Percentiles rank a stretch among this genome's conserved stretches.
phyloP scores from a whole-genome alignment of 2,329 filamentous ascomycete genomes.

The Eutypella sp. region DNA sequence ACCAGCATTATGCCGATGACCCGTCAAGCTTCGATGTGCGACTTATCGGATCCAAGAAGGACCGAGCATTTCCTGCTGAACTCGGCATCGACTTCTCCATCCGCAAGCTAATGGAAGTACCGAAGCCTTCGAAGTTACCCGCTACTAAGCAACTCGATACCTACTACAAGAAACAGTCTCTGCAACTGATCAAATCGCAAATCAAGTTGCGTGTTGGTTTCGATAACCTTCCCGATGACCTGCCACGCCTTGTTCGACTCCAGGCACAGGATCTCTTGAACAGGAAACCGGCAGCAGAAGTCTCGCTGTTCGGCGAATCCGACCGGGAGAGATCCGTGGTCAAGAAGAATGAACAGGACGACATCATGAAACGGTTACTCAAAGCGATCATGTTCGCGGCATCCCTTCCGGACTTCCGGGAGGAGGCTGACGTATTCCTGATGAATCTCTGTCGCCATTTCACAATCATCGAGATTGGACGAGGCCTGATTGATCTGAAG shows the following conservation, averaged over 20 bases:
- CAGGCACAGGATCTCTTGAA: slow-evolving; percentile 81
- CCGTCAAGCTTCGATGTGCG: slow-evolving; percentile 81
- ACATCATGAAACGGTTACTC: slow-evolving; percentile 75
- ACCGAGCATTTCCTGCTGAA: slow-evolving; percentile 80
- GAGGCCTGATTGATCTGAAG: slow-evolving; percentile 75
- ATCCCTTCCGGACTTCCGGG: slow-evolving; percentile 74
- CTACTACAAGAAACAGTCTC: slow-evolving; percentile 90
- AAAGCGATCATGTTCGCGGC: slow-evolving; percentile 85
- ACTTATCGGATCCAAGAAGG: slow-evolving; percentile 82
- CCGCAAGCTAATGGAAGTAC: slow-evolving; percentile 76
- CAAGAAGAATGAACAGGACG: slow-evolving; percentile 83
- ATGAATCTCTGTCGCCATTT: slow-evolving; percentile 84
- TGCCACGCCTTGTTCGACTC: slow-evolving; percentile 76
- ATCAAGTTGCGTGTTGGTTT: slow-evolving; percentile 85
- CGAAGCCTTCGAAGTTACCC: slow-evolving; percentile 53
- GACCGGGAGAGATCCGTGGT: slow-evolving; percentile 77
- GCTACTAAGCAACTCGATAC: slow-evolving; percentile 60
- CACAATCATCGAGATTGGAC: slow-evolving; percentile 81
- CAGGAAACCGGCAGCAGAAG: slow-evolving; percentile 65
- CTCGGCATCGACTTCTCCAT: slow-evolving; percentile 87
- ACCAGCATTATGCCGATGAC: slow-evolving; percentile 83
- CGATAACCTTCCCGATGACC: slow-evolving; percentile 84
- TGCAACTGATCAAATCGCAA: slow-evolving; percentile 81
- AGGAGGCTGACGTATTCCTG: slow-evolving; percentile 70
- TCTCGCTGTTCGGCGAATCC: slow-evolving; percentile 66